These are phyloP conservation scores for Russula griseocarnosa DNA, from an alignment of 768 basidiomycete species.

Conservation along the genomic window DNA sequence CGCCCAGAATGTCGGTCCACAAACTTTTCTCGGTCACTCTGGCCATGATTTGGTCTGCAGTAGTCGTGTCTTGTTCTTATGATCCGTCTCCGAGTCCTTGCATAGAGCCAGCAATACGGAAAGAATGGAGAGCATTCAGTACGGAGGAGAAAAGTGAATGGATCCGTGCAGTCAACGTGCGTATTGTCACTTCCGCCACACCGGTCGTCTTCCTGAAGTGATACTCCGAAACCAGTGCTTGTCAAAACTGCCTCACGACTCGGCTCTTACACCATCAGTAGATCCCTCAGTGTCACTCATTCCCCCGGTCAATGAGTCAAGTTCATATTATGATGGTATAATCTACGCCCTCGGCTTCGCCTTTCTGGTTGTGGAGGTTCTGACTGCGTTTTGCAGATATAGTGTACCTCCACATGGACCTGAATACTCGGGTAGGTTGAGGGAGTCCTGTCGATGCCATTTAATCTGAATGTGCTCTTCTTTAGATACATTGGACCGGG, in stretches of 20 bases:
- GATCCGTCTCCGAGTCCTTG: background rate
- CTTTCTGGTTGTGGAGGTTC: too few relatives aligned
- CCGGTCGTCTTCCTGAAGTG: background rate
- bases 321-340: conserved; percentile 29
- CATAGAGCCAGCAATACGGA: conserved; percentile 28
- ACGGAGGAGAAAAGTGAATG: conserved; percentile 27
- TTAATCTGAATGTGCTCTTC: background rate
- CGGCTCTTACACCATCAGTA: conserved; percentile 16
- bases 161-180: conserved; percentile 31
- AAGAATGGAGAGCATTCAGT: conserved; percentile 30
- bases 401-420: conserved; percentile 32
- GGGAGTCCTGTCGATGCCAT: background rate
- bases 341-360: background rate
- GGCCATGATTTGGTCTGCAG: background rate
- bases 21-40: background rate
- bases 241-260: conserved; percentile 26
- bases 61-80: background rate
- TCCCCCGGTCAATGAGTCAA: conserved; percentile 19
- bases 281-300: conserved; percentile 22
- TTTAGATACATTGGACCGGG: conserved; percentile 31
- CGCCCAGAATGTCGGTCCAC: conserved; percentile 1
- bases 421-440: conserved; percentile 26
- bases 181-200: background rate
- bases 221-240: background rate
- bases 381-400: conserved; percentile 23